phyloP scores from a whole-genome alignment of 2,329 filamentous ascomycete species.

The Arthrobotrys megalospora region DNA sequence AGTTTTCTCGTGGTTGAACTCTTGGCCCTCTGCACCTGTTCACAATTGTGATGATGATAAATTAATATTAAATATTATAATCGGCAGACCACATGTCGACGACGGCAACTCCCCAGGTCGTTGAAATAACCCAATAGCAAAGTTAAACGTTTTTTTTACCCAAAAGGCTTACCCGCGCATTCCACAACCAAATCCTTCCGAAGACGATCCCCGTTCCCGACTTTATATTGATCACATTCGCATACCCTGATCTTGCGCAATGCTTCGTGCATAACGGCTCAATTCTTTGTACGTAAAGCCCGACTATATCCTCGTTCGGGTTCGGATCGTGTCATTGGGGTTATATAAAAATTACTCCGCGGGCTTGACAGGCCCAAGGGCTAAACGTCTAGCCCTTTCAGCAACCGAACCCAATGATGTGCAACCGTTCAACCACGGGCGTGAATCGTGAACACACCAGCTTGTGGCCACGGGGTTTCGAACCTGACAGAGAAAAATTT shows the following conservation, averaged over 20 bases:
- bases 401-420: constrained; percentile 35
- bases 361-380: constrained; percentile 5
- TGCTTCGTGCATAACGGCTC: constrained; percentile 27
- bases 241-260: constrained; percentile 36
- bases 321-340: constrained; percentile 24
- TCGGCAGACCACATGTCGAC: neutral
- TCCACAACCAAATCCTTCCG: constrained; percentile 18
- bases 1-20: constrained; percentile 7
- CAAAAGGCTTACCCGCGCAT: neutral
- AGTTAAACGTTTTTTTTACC: constrained; percentile 14
- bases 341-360: constrained; percentile 16
- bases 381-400: neutral
- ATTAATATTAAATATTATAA: neutral
- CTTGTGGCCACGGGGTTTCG: constrained; percentile 33
- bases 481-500: constrained; percentile 29
- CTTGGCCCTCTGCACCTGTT: constrained; percentile 1
- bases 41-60: neutral
- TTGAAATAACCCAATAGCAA: constrained; percentile 5
- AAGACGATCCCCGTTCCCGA: constrained; percentile 13
- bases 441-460: constrained; percentile 15
- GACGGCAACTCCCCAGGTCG: constrained; percentile 1
- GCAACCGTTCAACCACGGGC: constrained; percentile 43
- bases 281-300: constrained; percentile 52
- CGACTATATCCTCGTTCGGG: constrained; percentile 38
- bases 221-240: constrained; percentile 34